Conservation (phyloP, 2,329 filamentous ascomycete species). For the Diatrype stigma region DNA sequence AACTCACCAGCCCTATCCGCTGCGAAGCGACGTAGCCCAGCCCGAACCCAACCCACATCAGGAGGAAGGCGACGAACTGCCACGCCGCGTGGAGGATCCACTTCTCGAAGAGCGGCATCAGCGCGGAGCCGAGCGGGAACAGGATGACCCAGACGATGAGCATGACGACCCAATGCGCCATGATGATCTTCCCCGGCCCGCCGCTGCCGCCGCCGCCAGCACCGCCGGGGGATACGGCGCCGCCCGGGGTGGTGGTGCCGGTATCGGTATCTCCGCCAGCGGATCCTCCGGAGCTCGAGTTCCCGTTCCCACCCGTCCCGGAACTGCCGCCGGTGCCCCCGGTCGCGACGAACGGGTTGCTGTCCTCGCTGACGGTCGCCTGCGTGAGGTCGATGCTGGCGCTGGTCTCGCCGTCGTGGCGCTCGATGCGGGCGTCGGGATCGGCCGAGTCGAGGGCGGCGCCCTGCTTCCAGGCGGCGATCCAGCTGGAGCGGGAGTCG, state of each 20-base stretch:
- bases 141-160: conserved; percentile 53
- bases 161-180: conserved; percentile 58
- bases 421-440: conserved; percentile 33
- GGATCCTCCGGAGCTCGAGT: conserved; percentile 8
- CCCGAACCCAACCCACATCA: conserved; percentile 55
- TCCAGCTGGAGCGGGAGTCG: conserved; percentile 41
- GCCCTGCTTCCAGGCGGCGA: conserved; percentile 51
- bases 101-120: conserved; percentile 56
- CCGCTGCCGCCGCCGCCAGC: conserved; percentile 6
- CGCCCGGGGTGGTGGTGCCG: conserved; percentile 2
- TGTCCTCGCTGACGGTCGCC: conserved; percentile 42
- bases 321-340: conserved; percentile 7
- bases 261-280: conserved; percentile 4
- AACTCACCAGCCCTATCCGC: conserved; percentile 23
- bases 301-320: conserved; percentile 9
- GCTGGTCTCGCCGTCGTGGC: conserved; percentile 41
- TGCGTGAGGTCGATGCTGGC: conserved; percentile 44
- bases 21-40: conserved; percentile 48
- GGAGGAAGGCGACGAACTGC: conserved; percentile 50
- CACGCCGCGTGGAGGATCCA: conserved; percentile 55
- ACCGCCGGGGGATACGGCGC: conserved; percentile 9
- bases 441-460: conserved; percentile 40
- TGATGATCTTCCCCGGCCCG: conserved; percentile 22
- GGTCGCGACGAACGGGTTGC: conserved; percentile 46
- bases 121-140: conserved; percentile 56